Conservation (phyloP, 768 basidiomycete species). For the Pleurotus djamor region DNA sequence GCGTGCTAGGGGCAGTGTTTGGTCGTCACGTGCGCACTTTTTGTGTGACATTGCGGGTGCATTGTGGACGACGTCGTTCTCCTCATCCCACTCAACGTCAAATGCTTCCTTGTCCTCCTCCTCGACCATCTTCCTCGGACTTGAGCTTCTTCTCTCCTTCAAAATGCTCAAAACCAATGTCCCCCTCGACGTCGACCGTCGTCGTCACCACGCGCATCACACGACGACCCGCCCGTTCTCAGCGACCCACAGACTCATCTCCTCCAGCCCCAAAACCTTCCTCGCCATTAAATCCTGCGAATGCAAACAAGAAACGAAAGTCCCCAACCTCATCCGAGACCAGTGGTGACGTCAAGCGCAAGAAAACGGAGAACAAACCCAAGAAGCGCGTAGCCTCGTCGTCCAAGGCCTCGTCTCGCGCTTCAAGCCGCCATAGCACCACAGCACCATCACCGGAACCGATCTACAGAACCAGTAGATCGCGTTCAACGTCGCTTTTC, state of each 20-base stretch:
- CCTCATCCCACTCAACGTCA: slow-evolving; percentile 2
- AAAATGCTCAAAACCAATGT: slow-evolving; percentile 22
- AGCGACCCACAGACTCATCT: slow-evolving; percentile 13
- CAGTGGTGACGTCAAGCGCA: slow-evolving; percentile 26
- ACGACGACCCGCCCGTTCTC: slow-evolving; percentile 16
- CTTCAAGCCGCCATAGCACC: slow-evolving; percentile 36
- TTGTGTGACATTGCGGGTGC: background rate
- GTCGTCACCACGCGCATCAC: slow-evolving; percentile 30
- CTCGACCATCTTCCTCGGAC: slow-evolving; percentile 20
- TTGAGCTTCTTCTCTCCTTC: slow-evolving; percentile 29
- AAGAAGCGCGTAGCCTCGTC: slow-evolving; percentile 31
- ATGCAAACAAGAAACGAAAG: slow-evolving; percentile 31
- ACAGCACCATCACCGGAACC: slow-evolving; percentile 48
- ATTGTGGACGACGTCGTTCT: background rate
- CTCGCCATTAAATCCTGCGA: slow-evolving; percentile 25
- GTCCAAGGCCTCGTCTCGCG: slow-evolving; percentile 38
- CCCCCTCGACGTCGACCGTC: slow-evolving; percentile 24
- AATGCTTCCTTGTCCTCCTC: slow-evolving; percentile 18
- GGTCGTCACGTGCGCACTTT: background rate
- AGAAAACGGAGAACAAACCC: slow-evolving; percentile 33
- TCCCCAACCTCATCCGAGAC: slow-evolving; percentile 15
- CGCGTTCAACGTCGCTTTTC: slow-evolving; percentile 62
- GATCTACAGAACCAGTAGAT: slow-evolving; percentile 57
- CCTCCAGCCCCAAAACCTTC: slow-evolving; percentile 17
- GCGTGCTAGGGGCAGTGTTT: background rate